Evolutionary conservation across 2,329 filamentous ascomycete genomes (phyloP), one percentile per base, ranked within the genome.

Genomic region (Hypoxylon sp.): DNA sequence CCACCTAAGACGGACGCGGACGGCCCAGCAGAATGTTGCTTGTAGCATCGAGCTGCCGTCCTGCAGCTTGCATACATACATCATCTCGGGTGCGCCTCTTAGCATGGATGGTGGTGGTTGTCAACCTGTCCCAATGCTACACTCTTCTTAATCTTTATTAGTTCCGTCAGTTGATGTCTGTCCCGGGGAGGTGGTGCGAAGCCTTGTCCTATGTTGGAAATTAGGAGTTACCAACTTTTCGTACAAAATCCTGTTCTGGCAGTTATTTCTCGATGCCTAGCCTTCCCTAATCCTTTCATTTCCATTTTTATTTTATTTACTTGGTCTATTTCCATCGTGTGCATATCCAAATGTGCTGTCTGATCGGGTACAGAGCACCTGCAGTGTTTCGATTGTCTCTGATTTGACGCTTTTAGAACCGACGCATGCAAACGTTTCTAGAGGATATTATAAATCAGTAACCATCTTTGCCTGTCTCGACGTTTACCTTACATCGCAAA

Each of bases 271-370:
- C 55, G 21, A 43, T 31, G 20, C 17, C 34, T 20, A 35, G 17
- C 15, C 30, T 35, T 30, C 40, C n/a, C n/a, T 25, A 37, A 23
- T 43, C 48, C 49, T 51, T 51, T 57, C 50, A 54, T 57, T 57
- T 59, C 30, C 32, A 40, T n/a, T 25, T 17, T 41, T n/a, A n/a
- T n/a, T n/a, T n/a, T n/a, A n/a, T n/a, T n/a, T n/a, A n/a, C n/a
- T n/a, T n/a, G n/a, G 45, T 54, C 47, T 44, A 37, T 16, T n/a
- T 11, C 25, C 19, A 35, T 29, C 15, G 23, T 40, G 40, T 32
- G 26, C 34, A 35, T 46, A 32, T 49, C 37, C 40, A 40, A 21
- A 15, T 16, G n/a, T n/a, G n/a, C n/a, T n/a, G n/a, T n/a, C n/a
- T 29, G 23, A 50, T 44, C 41, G 19, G 16, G 19, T 29, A 36